Percentiles rank a stretch among this genome's conserved stretches.
phyloP scores from a whole-genome alignment of 1,139 yeast species.

The Geotrichum klebahnii region DNA sequence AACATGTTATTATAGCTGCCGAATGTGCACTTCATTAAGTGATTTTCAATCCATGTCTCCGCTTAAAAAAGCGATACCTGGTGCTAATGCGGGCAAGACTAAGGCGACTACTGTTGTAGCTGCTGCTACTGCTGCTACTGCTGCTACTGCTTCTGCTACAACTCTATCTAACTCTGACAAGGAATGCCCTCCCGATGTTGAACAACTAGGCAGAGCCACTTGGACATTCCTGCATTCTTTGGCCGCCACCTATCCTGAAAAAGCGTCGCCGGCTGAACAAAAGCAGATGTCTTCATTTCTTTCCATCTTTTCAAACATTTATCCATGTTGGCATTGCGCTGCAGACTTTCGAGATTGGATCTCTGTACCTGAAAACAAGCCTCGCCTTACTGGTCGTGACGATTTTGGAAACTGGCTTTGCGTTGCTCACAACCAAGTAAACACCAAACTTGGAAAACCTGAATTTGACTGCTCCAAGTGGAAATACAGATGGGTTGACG shows the following conservation, averaged over 20 bases:
- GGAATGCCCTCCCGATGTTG: slow-evolving; percentile 73
- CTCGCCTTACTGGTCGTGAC: slow-evolving; percentile 61
- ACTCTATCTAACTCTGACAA: slow-evolving; percentile 4
- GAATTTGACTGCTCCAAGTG: slow-evolving; percentile 81
- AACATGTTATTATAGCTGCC: slow-evolving; percentile 51
- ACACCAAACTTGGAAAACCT: slow-evolving; percentile 77
- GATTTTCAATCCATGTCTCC: slow-evolving; percentile 56
- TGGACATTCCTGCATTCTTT: slow-evolving; percentile 91
- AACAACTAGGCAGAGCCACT: slow-evolving; percentile 72
- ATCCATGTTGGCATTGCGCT: slow-evolving; percentile 96
- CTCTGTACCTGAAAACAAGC: slow-evolving; percentile 49
- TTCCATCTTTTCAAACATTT: slow-evolving; percentile 66
- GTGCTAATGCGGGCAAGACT: slow-evolving; percentile 2
- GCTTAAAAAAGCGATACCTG: not conserved
- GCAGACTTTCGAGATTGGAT: slow-evolving; percentile 71
- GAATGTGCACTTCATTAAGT: slow-evolving; percentile 70
- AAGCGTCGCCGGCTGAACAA: slow-evolving; percentile 60
- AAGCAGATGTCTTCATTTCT: slow-evolving; percentile 68
- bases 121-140: slow-evolving; percentile 25
- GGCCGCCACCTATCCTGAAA: slow-evolving; percentile 83
- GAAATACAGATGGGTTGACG: slow-evolving; percentile 82
- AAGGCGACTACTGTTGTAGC: slow-evolving; percentile 26
- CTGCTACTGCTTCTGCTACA: slow-evolving; percentile 21
- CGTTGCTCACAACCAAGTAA: slow-evolving; percentile 90
- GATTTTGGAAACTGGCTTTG: slow-evolving; percentile 89